Conservation (phyloP, 2,329 filamentous ascomycete species). For the Neofusicoccum kwambonambiense region DNA sequence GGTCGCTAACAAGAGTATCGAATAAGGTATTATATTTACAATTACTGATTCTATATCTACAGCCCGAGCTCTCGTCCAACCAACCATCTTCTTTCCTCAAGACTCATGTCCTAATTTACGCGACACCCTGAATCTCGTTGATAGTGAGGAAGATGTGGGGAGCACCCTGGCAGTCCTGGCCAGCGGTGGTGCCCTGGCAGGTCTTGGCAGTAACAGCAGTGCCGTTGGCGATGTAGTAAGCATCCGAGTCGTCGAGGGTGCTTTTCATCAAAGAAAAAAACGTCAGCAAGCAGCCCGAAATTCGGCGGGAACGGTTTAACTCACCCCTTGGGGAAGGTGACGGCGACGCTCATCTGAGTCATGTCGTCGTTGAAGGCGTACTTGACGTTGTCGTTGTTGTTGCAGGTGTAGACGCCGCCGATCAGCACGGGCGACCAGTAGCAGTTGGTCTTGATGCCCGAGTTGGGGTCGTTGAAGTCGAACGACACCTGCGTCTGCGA, state of each 20-base stretch:
- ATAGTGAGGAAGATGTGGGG: not conserved
- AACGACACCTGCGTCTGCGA: not conserved
- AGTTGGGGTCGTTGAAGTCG: not conserved
- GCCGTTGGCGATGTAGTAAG: not conserved
- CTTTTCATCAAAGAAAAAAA: not conserved
- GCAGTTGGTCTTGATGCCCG: not conserved
- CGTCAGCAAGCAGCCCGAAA: not conserved
- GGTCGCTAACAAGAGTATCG: too few relatives aligned
- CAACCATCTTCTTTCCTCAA: not conserved
- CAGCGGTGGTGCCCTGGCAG: not conserved
- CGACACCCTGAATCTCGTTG: not conserved
- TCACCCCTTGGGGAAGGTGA: not conserved
- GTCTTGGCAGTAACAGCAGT: not conserved
- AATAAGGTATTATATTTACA: not conserved
- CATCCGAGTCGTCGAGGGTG: not conserved
- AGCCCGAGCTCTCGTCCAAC: not conserved
- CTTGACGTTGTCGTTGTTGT: not conserved
- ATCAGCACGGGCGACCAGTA: not conserved
- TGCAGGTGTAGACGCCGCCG: not conserved
- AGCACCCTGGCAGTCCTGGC: not conserved
- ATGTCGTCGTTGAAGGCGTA: not conserved
- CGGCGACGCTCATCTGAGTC: not conserved
- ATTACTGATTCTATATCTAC: not conserved
- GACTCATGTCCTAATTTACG: not conserved
- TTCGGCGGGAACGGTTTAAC: not conserved